Conservation (phyloP, 257 asterid genomes). For the Solanum lycopersicoides region DNA sequence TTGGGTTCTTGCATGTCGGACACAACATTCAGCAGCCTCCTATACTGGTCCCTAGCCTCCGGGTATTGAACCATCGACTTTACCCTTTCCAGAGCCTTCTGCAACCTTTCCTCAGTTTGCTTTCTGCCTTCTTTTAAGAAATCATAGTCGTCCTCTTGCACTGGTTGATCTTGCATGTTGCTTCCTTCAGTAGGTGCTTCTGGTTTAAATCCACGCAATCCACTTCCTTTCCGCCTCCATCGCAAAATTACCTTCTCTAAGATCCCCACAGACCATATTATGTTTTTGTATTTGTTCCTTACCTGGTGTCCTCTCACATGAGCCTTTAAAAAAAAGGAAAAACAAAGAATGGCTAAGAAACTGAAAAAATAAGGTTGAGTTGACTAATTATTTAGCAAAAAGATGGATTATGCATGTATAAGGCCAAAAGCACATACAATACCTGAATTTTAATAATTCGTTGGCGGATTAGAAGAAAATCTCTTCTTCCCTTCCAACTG, state of each 20-base stretch:
- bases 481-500: conserved; percentile 87
- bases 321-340: conserved; percentile 45
- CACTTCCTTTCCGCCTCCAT: conserved; percentile 90
- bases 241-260: conserved; percentile 75
- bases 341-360: background rate
- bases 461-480: conserved; percentile 57
- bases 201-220: conserved; percentile 65
- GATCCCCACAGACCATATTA: conserved; percentile 88
- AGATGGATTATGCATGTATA: background rate
- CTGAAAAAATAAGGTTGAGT: background rate
- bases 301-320: conserved; percentile 96
- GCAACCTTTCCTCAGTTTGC: conserved; percentile 71
- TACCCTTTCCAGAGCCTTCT: conserved; percentile 84
- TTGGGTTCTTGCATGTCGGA: conserved; percentile 74
- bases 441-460: conserved; percentile 88
- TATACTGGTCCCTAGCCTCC: conserved; percentile 88
- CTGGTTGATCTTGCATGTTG: conserved; percentile 25
- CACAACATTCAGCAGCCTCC: conserved; percentile 78
- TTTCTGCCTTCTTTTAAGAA: conserved; percentile 77
- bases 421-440: background rate
- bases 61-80: conserved; percentile 94
- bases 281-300: conserved; percentile 71
- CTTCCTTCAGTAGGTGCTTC: conserved; percentile 42
- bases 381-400: background rate
- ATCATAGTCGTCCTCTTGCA: conserved; percentile 77